These are phyloP conservation scores for Trichoderma parareesei DNA, from an alignment of 495 filamentous ascomycete species.

Conservation along the genomic window DNA sequence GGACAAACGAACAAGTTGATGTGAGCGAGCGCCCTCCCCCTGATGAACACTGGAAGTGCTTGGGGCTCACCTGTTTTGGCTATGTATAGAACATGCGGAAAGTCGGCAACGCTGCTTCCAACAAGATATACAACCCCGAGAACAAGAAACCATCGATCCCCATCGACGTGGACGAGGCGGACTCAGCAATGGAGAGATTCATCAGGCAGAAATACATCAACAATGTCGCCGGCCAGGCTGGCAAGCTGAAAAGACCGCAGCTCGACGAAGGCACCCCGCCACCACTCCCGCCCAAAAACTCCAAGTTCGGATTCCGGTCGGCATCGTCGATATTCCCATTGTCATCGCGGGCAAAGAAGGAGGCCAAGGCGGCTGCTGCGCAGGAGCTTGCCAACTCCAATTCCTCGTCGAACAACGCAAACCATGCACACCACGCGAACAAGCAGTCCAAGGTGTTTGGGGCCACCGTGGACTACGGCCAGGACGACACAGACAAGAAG, in stretches of 20 bases:
- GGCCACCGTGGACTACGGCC: conserved; percentile 43
- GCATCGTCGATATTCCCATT: conserved; percentile 60
- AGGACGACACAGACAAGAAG: conserved; percentile 55
- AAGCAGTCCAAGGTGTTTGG: conserved; percentile 62
- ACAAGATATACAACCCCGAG: conserved; percentile 79
- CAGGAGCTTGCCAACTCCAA: conserved; percentile 17
- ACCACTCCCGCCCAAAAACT: conserved; percentile 78
- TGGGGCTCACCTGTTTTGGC: neutral
- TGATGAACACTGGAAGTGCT: neutral
- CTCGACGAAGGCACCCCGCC: conserved; percentile 56
- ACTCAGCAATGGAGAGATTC: conserved; percentile 86
- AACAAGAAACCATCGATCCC: conserved; percentile 74
- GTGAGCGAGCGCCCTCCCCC: conserved; percentile 38
- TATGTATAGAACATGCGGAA: conserved; percentile 79
- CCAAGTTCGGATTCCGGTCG: conserved; percentile 68
- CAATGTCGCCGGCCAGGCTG: conserved; percentile 15
- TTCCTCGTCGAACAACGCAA: conserved; percentile 23
- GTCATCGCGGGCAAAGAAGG: conserved; percentile 34
- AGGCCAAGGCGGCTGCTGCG: conserved; percentile 25
- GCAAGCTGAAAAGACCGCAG: conserved; percentile 21
- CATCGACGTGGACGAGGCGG: conserved; percentile 82
- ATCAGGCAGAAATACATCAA: conserved; percentile 89
- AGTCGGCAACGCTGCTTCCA: conserved; percentile 76
- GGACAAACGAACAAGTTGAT: conserved; percentile 92
- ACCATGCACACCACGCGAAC: conserved; percentile 30